Conservation (phyloP, 345 rosid genomes). For the Aegle marmelos region DNA sequence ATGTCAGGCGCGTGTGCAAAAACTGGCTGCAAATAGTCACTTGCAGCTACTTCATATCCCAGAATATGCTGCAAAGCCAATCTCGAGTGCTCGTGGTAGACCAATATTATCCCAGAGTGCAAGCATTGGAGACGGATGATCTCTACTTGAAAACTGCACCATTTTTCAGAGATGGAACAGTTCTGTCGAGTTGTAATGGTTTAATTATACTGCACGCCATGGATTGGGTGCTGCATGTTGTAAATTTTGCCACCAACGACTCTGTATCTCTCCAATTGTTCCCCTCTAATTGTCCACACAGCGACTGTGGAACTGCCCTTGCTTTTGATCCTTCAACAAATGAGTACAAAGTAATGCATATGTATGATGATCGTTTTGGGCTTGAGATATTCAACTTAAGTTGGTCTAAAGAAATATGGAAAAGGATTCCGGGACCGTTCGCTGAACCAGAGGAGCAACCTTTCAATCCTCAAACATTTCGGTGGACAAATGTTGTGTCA, state of each 20-base stretch:
- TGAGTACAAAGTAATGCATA: conserved; percentile 12
- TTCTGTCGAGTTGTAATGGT: too few relatives aligned
- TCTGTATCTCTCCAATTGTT: too few relatives aligned
- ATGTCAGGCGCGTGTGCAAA: background rate
- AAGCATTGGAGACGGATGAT: too few relatives aligned
- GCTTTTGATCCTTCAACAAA: background rate
- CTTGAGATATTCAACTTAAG: too few relatives aligned
- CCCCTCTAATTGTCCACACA: too few relatives aligned
- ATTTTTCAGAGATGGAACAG: too few relatives aligned
- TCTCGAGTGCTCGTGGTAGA: background rate
- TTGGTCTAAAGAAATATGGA: background rate
- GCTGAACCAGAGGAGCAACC: background rate
- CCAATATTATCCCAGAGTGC: too few relatives aligned
- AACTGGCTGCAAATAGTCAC: background rate
- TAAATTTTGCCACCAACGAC: too few relatives aligned
- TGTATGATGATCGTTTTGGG: background rate
- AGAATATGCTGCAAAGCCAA: background rate
- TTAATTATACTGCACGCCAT: too few relatives aligned
- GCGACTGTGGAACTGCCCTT: background rate
- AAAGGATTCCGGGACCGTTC: conserved; percentile 7
- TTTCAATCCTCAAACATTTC: background rate
- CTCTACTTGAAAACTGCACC: too few relatives aligned
- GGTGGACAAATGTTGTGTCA: conserved; percentile 1
- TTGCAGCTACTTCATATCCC: background rate
- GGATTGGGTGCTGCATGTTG: too few relatives aligned